Conservation (phyloP, 805 yeast species). For the Yarrowia phangngaensis region DNA sequence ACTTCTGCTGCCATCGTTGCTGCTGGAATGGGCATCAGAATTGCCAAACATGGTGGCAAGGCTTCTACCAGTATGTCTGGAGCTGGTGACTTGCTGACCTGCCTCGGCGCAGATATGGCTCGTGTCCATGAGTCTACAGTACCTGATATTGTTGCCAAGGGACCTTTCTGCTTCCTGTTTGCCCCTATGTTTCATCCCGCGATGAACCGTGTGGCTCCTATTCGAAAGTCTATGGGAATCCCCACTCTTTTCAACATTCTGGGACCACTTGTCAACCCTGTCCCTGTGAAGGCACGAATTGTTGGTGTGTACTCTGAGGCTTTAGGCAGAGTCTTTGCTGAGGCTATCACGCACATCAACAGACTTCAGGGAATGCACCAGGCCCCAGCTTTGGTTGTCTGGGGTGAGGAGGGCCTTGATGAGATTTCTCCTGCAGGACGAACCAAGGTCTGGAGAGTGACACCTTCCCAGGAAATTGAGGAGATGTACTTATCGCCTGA, state of each 20-base stretch:
- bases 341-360: constrained; percentile 67
- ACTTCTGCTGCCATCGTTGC: constrained; percentile 93
- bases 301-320: constrained; percentile 82
- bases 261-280: constrained; percentile 94
- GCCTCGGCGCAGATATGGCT: constrained; percentile 77
- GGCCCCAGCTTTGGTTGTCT: constrained; percentile 71
- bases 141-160: constrained; percentile 50
- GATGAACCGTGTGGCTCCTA: constrained; percentile 73
- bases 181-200: constrained; percentile 96
- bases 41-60: constrained; percentile 96
- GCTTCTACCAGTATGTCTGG: constrained; percentile 93
- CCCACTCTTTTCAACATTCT: constrained; percentile 92
- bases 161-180: constrained; percentile 62
- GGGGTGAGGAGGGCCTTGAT: constrained; percentile 88
- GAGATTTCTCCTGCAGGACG: constrained; percentile 88
- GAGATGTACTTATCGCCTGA: constrained; percentile 47
- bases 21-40: constrained; percentile 75
- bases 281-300: constrained; percentile 71
- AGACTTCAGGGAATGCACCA: constrained; percentile 44
- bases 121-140: constrained; percentile 62
- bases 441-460: constrained; percentile 76
- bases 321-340: constrained; percentile 80
- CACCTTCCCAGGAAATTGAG: constrained; percentile 39
- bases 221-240: constrained; percentile 76
- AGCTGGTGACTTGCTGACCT: constrained; percentile 79